phyloP scores from a whole-genome alignment of 2,329 filamentous ascomycete species.

The Geosmithia flava region DNA sequence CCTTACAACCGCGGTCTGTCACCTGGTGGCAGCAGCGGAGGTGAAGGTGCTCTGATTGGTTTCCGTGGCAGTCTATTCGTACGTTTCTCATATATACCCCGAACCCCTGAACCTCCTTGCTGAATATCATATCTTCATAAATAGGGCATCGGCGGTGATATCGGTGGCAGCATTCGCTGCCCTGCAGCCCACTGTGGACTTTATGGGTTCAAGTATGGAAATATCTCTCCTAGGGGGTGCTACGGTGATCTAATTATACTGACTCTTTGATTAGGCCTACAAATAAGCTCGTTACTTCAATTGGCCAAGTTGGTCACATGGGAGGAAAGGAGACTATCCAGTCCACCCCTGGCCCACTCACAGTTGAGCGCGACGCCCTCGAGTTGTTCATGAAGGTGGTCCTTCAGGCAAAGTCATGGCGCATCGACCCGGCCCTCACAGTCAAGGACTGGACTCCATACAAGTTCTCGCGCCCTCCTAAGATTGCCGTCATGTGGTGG shows the following conservation, averaged over 20 bases:
- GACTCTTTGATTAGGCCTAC: slow-evolving; percentile 12
- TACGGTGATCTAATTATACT: background rate
- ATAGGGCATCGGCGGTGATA: slow-evolving; percentile 26
- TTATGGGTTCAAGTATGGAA: slow-evolving; percentile 13
- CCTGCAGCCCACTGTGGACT: slow-evolving; percentile 21
- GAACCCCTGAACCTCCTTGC: background rate
- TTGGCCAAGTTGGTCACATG: slow-evolving; percentile 13
- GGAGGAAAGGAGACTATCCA: slow-evolving; percentile 21
- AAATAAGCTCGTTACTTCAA: slow-evolving; percentile 14
- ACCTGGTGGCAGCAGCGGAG: slow-evolving; percentile 53
- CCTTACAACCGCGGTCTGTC: slow-evolving; percentile 48
- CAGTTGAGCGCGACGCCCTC: slow-evolving; percentile 18
- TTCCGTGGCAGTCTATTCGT: slow-evolving; percentile 26
- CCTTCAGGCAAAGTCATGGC: slow-evolving; percentile 18
- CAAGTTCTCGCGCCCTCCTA: slow-evolving; percentile 29
- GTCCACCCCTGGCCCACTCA: slow-evolving; percentile 19
- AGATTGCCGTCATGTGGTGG: slow-evolving; percentile 45
- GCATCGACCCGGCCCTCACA: slow-evolving; percentile 16
- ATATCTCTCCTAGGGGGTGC: background rate
- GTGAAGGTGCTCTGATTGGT: slow-evolving; percentile 29
- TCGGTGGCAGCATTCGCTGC: slow-evolving; percentile 25
- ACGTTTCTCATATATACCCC: too few species aligned
- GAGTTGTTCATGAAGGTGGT: slow-evolving; percentile 21
- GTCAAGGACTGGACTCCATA: slow-evolving; percentile 20
- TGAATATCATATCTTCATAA: background rate